Conservation (phyloP, 2,329 filamentous ascomycete species). For the Alternaria conjuncta region DNA sequence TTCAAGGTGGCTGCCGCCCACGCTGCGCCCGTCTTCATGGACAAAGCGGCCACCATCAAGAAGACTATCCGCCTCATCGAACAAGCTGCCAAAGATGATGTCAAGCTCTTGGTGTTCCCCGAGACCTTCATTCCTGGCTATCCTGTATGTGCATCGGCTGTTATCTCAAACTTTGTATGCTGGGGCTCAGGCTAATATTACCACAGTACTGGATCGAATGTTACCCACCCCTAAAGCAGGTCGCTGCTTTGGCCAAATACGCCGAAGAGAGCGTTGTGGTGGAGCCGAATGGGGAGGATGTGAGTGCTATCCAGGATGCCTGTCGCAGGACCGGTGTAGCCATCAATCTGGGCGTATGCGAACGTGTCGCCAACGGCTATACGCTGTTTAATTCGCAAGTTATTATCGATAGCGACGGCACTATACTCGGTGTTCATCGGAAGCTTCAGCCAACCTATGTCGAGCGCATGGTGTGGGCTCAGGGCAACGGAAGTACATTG, state of each 20-base stretch:
- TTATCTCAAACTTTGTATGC: neutral
- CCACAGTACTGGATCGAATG: conserved; percentile 46
- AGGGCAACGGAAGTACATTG: conserved; percentile 43
- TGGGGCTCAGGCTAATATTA: conserved; percentile 11
- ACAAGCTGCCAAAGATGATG: conserved; percentile 36
- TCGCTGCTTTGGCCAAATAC: conserved; percentile 41
- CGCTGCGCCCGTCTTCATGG: conserved; percentile 48
- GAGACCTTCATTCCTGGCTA: conserved; percentile 49
- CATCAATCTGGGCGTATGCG: conserved; percentile 45
- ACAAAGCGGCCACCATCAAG: conserved; percentile 44
- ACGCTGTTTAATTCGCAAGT: conserved; percentile 49
- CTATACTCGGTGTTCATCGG: conserved; percentile 46
- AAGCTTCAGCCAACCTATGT: conserved; percentile 48
- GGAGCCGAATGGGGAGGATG: conserved; percentile 38
- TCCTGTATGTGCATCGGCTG: conserved; percentile 31
- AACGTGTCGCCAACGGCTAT: conserved; percentile 42
- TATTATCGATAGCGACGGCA: conserved; percentile 42
- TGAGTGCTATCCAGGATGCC: conserved; percentile 40
- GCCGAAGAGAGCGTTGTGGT: conserved; percentile 46
- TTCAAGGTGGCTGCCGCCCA: conserved; percentile 48
- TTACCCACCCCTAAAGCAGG: conserved; percentile 46
- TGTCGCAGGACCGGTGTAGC: conserved; percentile 41
- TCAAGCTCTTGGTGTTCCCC: conserved; percentile 46
- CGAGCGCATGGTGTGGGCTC: conserved; percentile 46
- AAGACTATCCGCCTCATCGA: conserved; percentile 45